phyloP scores from a whole-genome alignment of 2,329 filamentous ascomycete species.

The Xylaria sp. region DNA sequence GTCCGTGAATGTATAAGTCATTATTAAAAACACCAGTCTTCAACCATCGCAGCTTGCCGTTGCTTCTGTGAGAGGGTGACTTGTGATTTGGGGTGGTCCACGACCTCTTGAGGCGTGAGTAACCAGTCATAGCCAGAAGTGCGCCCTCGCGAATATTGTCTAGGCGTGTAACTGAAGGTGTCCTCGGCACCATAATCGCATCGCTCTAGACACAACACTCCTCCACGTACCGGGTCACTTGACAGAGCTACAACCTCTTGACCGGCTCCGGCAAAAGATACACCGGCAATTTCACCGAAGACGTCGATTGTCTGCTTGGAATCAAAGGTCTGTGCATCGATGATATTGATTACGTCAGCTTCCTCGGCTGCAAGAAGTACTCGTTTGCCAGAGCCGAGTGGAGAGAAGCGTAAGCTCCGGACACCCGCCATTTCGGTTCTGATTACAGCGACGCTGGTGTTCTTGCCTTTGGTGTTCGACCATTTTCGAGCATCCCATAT shows the following conservation, averaged over 20 bases:
- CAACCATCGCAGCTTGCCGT: constrained; percentile 45
- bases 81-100: constrained; percentile 40
- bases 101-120: constrained; percentile 42
- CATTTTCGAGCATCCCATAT: constrained; percentile 82
- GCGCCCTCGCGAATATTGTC: constrained; percentile 35
- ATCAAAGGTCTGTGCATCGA: constrained; percentile 72
- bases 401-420: constrained; percentile 77
- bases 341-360: constrained; percentile 77
- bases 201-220: constrained; percentile 71
- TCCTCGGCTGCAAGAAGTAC: constrained; percentile 80
- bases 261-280: constrained; percentile 74
- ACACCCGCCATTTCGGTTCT: constrained; percentile 75
- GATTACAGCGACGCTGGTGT: constrained; percentile 64
- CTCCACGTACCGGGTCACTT: constrained; percentile 72
- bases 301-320: constrained; percentile 77
- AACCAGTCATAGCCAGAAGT: constrained; percentile 47
- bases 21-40: constrained; percentile 45
- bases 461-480: constrained; percentile 62
- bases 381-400: constrained; percentile 72
- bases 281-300: constrained; percentile 79
- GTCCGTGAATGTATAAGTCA: constrained; percentile 2
- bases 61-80: constrained; percentile 46
- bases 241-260: constrained; percentile 76
- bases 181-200: constrained; percentile 54
- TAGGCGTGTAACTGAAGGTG: constrained; percentile 40